Base-by-base conservation (phyloP, 495 filamentous ascomycete genomes). In the Stereocaulon alpinum region DNA sequence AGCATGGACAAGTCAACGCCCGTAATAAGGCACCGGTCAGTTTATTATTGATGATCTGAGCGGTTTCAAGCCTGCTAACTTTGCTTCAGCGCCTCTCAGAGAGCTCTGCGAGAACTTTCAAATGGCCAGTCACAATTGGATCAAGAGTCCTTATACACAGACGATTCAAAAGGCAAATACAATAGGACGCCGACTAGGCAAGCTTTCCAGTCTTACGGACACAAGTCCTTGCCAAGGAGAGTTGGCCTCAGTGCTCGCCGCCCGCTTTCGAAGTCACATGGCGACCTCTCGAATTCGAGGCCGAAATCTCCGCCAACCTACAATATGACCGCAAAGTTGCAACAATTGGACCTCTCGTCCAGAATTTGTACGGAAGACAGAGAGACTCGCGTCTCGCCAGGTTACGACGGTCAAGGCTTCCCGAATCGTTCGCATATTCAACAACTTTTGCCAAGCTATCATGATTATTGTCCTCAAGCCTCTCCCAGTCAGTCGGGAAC, bases 221-320 rank as follows among this genome's bases (percentile, higher is more conserved):
- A n/a, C 15, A 58, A 48, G 10, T 11, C 20, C 22, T 50, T 44
- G 4, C 20, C 15, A 32, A 49, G 29, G 34, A 55, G 59, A 6
- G 18, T 48, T 22, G 14, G 43, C 32, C 24, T 22, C 15, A 32
- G 37, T 22, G 48, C 37, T 11, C 59, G 47, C 40, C 44, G 59
- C 17, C 42, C 42, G 17, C 5, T 50, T 45, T 61, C 59, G 6
- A 57, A 49, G 22, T 49, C 59, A 49, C 45, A 61, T 44, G 59
- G 59, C 17, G 53, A 61, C 18, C 53, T 61, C 37, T 56, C 52
- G 32, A 49, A 43, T 30, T 37, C 57, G 3, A 55, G 59, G 32
- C 59, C 53, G 17, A 57, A 56, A 37, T 49, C 53, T 1, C 59
- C 59, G 14, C 59, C 53, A 11, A 17, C 41, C 14, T 6, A 42